Evolutionary conservation across 1,139 yeast species (phyloP).

Genomic region (Debaryomyces robertsiae): DNA sequence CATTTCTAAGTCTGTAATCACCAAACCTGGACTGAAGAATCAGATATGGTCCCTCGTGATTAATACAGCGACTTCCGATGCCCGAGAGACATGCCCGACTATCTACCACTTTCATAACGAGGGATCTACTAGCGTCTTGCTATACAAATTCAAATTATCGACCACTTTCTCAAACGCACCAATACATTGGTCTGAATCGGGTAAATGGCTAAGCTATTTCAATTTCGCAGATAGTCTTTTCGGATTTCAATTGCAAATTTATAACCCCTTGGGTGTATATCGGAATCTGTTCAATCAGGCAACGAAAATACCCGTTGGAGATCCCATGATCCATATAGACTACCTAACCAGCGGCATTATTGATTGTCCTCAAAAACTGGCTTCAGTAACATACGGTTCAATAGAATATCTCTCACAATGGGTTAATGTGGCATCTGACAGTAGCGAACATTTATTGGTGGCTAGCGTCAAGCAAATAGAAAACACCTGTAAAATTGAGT

Average conservation of each 20-base stretch:
- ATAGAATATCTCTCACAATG: conserved; percentile 12
- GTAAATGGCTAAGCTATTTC: conserved; percentile 39
- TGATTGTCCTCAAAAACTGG: conserved; percentile 8
- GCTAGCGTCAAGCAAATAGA: conserved; percentile 13
- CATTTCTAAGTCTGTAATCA: conserved; percentile 16
- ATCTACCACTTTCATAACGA: conserved; percentile 38
- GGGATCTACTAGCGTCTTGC: conserved; percentile 34
- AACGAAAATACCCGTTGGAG: conserved; percentile 17
- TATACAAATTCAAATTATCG: conserved; percentile 27
- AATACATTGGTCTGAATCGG: conserved; percentile 34
- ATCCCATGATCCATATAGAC: conserved; percentile 24
- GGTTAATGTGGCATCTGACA: conserved; percentile 10
- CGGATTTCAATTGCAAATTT: conserved; percentile 35
- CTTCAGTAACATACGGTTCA: conserved; percentile 10
- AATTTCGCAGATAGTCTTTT: conserved; percentile 26
- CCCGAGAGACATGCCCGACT: conserved; percentile 21
- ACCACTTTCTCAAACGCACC: conserved; percentile 18
- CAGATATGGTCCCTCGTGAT: conserved; percentile 36
- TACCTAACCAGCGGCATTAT: conserved; percentile 21
- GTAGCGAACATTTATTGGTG: conserved; percentile 21
- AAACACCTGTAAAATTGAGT: conserved; percentile 15
- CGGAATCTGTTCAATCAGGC: conserved; percentile 14
- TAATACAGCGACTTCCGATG: conserved; percentile 10
- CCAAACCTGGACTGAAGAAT: conserved; percentile 21
- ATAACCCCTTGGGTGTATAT: conserved; percentile 28